Evolutionary conservation across 306 rosid species (phyloP).

Genomic region (Cicer judaicum): DNA sequence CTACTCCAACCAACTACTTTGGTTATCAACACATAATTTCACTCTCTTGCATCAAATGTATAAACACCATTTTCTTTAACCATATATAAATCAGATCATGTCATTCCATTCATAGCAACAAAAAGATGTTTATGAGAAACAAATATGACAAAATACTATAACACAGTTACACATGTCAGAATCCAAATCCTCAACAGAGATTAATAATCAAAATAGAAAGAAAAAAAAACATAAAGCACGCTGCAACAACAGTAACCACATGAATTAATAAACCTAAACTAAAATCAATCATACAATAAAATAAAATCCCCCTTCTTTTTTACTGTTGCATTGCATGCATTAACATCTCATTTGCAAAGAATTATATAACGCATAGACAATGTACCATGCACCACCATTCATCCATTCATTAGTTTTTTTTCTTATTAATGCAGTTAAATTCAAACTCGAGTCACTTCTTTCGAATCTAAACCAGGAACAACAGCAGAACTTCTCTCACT

Average conservation of each 20-base stretch:
- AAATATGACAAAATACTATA: constrained; percentile 49
- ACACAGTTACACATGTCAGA: constrained; percentile 47
- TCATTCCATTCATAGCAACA: constrained; percentile 17
- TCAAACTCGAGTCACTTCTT: constrained; percentile 47
- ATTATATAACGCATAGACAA: constrained; percentile 42
- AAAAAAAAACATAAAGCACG: constrained; percentile 33
- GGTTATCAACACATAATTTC: too few species aligned
- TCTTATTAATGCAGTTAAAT: not conserved
- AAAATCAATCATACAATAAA: constrained; percentile 45
- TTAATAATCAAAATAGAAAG: not conserved
- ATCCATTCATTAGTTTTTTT: not conserved
- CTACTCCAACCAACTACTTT: too few species aligned
- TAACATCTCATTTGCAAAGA: constrained; percentile 54
- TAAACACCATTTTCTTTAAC: not conserved
- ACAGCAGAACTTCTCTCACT: constrained; percentile 50
- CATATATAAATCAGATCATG: not conserved
- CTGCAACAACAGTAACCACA: constrained; percentile 35
- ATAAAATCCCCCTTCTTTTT: constrained; percentile 38
- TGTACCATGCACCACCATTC: constrained; percentile 30
- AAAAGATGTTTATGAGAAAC: constrained; percentile 40
- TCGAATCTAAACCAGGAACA: constrained; percentile 46
- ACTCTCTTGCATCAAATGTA: too few species aligned
- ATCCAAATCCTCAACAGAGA: constrained; percentile 45
- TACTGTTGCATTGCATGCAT: constrained; percentile 51
- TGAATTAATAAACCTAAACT: constrained; percentile 40